phyloP scores from a whole-genome alignment of 2,329 filamentous ascomycete genomes.

The Pseudogymnoascus sp. region DNA sequence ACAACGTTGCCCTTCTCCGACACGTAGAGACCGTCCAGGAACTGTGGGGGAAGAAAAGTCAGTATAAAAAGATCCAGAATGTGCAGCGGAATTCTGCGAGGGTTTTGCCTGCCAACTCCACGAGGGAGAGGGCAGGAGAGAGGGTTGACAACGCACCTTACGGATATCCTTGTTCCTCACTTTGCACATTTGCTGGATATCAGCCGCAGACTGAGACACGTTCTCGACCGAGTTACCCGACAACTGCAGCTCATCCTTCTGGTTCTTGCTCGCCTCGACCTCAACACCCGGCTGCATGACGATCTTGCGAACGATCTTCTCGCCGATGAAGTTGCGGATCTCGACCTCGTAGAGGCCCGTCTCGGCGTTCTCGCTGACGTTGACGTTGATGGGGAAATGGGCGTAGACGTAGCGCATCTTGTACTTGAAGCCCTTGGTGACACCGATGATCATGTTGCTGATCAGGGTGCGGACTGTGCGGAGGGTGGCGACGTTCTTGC shows the following conservation, averaged over 20 bases:
- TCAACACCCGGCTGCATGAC: constrained; percentile 85
- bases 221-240: constrained; percentile 91
- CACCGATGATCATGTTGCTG: constrained; percentile 97
- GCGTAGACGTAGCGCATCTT: constrained; percentile 99
- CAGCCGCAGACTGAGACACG: constrained; percentile 95
- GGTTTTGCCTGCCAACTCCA: background rate
- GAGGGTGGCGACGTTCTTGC: constrained; percentile 97
- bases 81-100: background rate
- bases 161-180: constrained; percentile 99
- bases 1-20: constrained; percentile 96
- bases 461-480: constrained; percentile 96
- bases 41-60: constrained; percentile 43
- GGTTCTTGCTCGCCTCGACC: constrained; percentile 78
- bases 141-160: constrained; percentile 55
- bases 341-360: constrained; percentile 84
- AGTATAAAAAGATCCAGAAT: background rate
- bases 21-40: constrained; percentile 99
- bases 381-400: constrained; percentile 99
- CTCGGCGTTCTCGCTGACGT: constrained; percentile 93
- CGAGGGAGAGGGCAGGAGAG: constrained; percentile 18
- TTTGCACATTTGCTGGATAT: constrained; percentile 99
- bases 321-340: constrained; percentile 98
- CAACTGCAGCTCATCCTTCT: constrained; percentile 97
- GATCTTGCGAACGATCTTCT: constrained; percentile 97
- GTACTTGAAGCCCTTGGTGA: constrained; percentile 99